Conservation (phyloP, 2,329 filamentous ascomycete genomes). For the Acrocalymma vagum region DNA sequence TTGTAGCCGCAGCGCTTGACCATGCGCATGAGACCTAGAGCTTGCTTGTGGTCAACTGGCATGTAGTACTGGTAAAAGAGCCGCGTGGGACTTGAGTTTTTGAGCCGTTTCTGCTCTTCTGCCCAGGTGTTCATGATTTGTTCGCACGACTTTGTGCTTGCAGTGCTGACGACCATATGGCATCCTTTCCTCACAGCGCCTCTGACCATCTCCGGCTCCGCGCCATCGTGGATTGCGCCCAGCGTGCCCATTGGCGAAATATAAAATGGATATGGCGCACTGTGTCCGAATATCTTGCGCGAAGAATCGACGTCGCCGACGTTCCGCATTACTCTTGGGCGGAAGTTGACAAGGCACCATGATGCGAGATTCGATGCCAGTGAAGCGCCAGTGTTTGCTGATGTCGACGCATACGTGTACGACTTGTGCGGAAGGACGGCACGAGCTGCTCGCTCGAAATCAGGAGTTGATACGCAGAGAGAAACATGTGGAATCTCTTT, state of each 20-base stretch:
- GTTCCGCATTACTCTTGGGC: slow-evolving; percentile 45
- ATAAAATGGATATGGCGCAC: slow-evolving; percentile 47
- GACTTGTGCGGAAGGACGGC: slow-evolving; percentile 42
- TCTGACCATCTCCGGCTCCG: slow-evolving; percentile 46
- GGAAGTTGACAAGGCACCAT: slow-evolving; percentile 45
- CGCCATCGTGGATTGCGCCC: slow-evolving; percentile 43
- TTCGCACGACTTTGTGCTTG: slow-evolving; percentile 38
- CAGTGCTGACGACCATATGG: slow-evolving; percentile 47
- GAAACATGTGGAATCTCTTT: slow-evolving; percentile 38
- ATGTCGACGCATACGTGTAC: slow-evolving; percentile 43
- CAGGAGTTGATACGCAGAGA: slow-evolving; percentile 39
- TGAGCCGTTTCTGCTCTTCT: slow-evolving; percentile 33
- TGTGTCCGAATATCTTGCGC: slow-evolving; percentile 44
- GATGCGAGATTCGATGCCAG: slow-evolving; percentile 41
- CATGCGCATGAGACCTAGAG: slow-evolving; percentile 40
- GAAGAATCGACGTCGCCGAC: slow-evolving; percentile 41
- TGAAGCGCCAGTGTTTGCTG: slow-evolving; percentile 43
- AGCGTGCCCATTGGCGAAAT: slow-evolving; percentile 49
- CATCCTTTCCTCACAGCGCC: slow-evolving; percentile 45
- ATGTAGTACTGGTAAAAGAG: slow-evolving; percentile 49
- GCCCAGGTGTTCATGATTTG: slow-evolving; percentile 42
- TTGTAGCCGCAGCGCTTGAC: slow-evolving; percentile 43
- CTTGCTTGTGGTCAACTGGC: slow-evolving; percentile 40
- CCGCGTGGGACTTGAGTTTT: slow-evolving; percentile 33
- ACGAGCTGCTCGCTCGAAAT: slow-evolving; percentile 44